Evolutionary conservation across 2,329 filamentous ascomycete genomes (phyloP), one percentile per base, ranked within the genome.

Genomic region (Fusarium armeniacum): DNA sequence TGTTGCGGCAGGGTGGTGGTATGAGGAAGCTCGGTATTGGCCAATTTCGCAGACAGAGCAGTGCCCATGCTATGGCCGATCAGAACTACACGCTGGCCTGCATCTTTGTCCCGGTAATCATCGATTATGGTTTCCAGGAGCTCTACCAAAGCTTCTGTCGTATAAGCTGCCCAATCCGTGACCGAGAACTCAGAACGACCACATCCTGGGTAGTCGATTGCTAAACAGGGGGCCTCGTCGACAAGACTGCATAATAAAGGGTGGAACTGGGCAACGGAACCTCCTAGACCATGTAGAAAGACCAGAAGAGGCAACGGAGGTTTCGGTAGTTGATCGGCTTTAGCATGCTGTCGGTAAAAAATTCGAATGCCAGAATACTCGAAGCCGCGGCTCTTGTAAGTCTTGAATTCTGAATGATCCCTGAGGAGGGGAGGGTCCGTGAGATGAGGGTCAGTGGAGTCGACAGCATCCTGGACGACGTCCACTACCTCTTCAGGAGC

Each of bases 21-120:
- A 62, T 89, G 81, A 2, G 85, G 79, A 22, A 71, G 43, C 16
- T 72, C 72, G 3, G 66, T 76, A 72, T 79, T 83, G 12, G 93
- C 90, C 53, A 98, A 82, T 18, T 91, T 82, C 28, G 92, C 90
- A 8, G 91, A 89, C 22, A 98, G 82, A 5, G 92, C 92, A 62
- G 92, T 94, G 9, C 96, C 96, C 88, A 98, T 91, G 77, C 93
- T 97, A 76, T 99, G 96, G 2, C 91, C 93, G 62, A 98, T 88
- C 32, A 98, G 79, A 22, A 98, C 86, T 16, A 97, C 86, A 5
- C 89, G 87, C 78, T 97, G 94, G 1, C 83, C 83, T 20, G 84
- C 81, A 36, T 87, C 83, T 44, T 85, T 86, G 69, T 92, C 89
- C 41, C 91, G 88, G 75, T 95, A 88, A 46, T 89, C 85, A 40